Base-by-base conservation (phyloP, 495 filamentous ascomycete genomes). In the Peziza echinospora region DNA sequence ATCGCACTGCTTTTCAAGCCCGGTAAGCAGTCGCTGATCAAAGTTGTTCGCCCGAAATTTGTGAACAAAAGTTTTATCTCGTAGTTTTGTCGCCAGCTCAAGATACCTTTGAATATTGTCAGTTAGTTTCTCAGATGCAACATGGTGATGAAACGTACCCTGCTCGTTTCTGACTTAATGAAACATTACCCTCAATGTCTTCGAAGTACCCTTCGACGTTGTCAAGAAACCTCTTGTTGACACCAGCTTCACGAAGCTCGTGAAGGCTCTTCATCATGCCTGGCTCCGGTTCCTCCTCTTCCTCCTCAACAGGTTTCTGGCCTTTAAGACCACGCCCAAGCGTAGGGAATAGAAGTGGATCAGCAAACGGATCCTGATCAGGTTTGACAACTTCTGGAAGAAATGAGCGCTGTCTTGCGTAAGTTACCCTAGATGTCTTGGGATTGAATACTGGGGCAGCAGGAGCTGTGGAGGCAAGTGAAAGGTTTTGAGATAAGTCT, bases 171-270 rank as follows among this genome's bases (percentile, higher is more conserved):
- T 47, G 51, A 22, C 54, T 40, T 16, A 57, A 40, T 34, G 53
- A 43, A 26, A 45, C 24, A 11, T 47, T 44, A 1, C 52, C 50
- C 34, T 59, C 76, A 50, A 97, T 79, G 49, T 91, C 81, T 47
- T 91, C 84, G 48, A 93, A 68, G 8, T 92, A 67, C 43, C 82
- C 76, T 53, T 87, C 82, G 44, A 91, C 69, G 43, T 84, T 80
- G 52, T 83, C 75, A 5, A 77, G 63, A 47, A 91, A 85, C 17
- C 84, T 78, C 43, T 75, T 77, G 59, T 86, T 91, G 21, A 77
- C 76, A 6, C 89, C 89, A 30, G 84, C 77, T 51, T 84, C 80
- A 50, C 85, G 72, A 39, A 97, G 67, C 59, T 97, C 89, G 56
- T 96, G 85, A 26, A 94, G 80, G 51, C 77, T 89, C 43, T 79